Conservation (phyloP, 306 rosid species). For the Dryas alaskensis region DNA sequence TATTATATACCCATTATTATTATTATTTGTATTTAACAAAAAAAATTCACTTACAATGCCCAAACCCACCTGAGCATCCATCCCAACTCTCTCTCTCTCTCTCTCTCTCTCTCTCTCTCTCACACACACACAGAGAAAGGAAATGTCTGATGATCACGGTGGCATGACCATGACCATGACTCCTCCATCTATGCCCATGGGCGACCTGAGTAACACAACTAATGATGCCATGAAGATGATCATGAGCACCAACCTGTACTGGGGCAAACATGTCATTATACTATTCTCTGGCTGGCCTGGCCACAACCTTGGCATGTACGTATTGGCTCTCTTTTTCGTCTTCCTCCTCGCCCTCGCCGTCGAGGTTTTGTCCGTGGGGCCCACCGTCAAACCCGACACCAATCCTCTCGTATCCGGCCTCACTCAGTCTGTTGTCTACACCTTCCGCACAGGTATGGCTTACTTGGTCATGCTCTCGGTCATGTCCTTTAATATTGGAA, state of each 20-base stretch:
- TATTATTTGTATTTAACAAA: not conserved
- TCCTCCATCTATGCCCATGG: constrained; percentile 11
- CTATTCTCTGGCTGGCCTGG: constrained; percentile 71
- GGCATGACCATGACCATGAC: constrained; percentile 23
- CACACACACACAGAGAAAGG: not conserved
- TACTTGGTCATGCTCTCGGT: constrained; percentile 67
- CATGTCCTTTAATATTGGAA: constrained; percentile 71
- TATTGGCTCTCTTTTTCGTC: constrained; percentile 54
- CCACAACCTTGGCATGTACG: constrained; percentile 51
- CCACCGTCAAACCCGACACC: constrained; percentile 31
- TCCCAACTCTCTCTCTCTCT: not conserved
- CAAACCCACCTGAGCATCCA: constrained; percentile 1
- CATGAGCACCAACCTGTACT: constrained; percentile 47
- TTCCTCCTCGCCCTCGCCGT: constrained; percentile 50
- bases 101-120: not conserved
- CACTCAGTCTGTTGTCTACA: constrained; percentile 43
- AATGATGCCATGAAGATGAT: constrained; percentile 28
- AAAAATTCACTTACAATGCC: not conserved
- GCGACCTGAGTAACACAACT: constrained; percentile 34
- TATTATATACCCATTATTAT: not conserved
- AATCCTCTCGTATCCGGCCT: constrained; percentile 26
- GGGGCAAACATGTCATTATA: constrained; percentile 54
- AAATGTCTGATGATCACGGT: not conserved
- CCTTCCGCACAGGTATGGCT: constrained; percentile 41
- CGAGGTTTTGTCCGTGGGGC: constrained; percentile 51